These are phyloP conservation scores for Abrus pulchellus DNA, from an alignment of 306 rosid genomes.

Conservation along the genomic window DNA sequence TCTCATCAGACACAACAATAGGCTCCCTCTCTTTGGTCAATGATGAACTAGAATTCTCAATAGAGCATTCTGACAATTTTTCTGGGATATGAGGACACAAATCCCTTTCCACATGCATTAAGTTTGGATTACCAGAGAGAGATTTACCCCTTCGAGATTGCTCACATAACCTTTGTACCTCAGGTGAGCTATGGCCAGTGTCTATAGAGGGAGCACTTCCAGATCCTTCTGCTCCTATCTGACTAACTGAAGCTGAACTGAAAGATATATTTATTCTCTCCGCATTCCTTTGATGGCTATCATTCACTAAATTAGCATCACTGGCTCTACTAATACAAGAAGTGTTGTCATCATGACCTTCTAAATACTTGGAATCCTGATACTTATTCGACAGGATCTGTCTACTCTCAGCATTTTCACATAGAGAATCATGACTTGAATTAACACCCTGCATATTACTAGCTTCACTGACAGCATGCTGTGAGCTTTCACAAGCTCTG, in stretches of 20 bases:
- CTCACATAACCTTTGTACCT: too few species aligned
- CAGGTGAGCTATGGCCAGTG: neutral
- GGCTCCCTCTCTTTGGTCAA: slow-evolving; percentile 49
- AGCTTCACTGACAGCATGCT: slow-evolving; percentile 66
- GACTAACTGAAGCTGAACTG: slow-evolving; percentile 69
- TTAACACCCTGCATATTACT: slow-evolving; percentile 60
- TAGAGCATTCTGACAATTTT: slow-evolving; percentile 43
- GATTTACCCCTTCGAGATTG: too few species aligned
- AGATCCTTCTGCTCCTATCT: slow-evolving; percentile 58
- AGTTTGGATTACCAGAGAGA: too few species aligned
- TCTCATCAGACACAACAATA: slow-evolving; percentile 53
- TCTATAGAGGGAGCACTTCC: slow-evolving; percentile 53
- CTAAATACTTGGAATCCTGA: slow-evolving; percentile 59
- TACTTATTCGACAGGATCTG: slow-evolving; percentile 48
- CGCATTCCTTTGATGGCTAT: slow-evolving; percentile 55
- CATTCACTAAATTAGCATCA: slow-evolving; percentile 56
- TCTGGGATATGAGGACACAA: slow-evolving; percentile 14
- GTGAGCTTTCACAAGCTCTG: slow-evolving; percentile 64
- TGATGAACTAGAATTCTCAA: slow-evolving; percentile 38
- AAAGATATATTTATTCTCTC: slow-evolving; percentile 51
- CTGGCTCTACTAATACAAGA: slow-evolving; percentile 68
- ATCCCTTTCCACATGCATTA: too few species aligned
- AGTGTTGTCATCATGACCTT: slow-evolving; percentile 67
- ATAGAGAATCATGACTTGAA: slow-evolving; percentile 71
- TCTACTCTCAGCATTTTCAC: slow-evolving; percentile 78